A percentile compares a stretch with the other conserved stretches of the same genome.
Evolutionary conservation across 2,329 filamentous ascomycete species (phyloP).

Genomic region (Shiraia sp.): DNA sequence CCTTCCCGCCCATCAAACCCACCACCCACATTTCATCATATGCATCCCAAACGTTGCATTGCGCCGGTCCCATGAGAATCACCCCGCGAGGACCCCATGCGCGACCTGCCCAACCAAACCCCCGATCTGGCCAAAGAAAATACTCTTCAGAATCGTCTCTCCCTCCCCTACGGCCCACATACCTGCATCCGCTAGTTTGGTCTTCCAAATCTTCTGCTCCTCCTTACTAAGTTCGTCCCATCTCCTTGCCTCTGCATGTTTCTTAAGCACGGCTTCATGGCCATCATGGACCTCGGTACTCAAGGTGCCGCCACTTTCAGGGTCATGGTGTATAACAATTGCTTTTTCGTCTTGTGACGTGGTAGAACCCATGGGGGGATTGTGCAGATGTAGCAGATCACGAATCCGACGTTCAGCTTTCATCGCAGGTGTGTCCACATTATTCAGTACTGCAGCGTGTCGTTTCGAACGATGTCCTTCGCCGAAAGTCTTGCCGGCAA

Average conservation of each 20-base stretch:
- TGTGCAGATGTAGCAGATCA: slow-evolving; percentile 37
- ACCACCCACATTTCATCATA: slow-evolving; percentile 4
- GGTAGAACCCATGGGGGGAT: not conserved
- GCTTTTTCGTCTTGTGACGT: slow-evolving; percentile 37
- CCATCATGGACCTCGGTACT: slow-evolving; percentile 47
- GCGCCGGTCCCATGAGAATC: not conserved
- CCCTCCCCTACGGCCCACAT: slow-evolving; percentile 81
- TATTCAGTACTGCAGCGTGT: slow-evolving; percentile 26
- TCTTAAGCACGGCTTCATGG: slow-evolving; percentile 37
- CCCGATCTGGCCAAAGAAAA: slow-evolving; percentile 75
- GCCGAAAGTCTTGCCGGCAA: slow-evolving; percentile 37
- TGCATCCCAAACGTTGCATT: not conserved
- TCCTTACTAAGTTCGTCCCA: slow-evolving; percentile 72
- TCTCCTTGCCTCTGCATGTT: slow-evolving; percentile 56
- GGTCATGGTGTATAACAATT: slow-evolving; percentile 47
- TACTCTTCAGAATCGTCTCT: slow-evolving; percentile 73
- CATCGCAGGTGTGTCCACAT: slow-evolving; percentile 28
- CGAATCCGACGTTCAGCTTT: slow-evolving; percentile 35
- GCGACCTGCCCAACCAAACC: slow-evolving; percentile 54
- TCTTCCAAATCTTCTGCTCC: slow-evolving; percentile 71
- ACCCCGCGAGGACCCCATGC: slow-evolving; percentile 34
- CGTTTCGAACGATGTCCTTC: slow-evolving; percentile 31
- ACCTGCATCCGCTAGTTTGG: slow-evolving; percentile 68
- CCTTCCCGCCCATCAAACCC: too few relatives aligned
- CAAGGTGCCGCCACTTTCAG: slow-evolving; percentile 42